phyloP scores from a whole-genome alignment of 2,329 filamentous ascomycete genomes.

The Saccharata proteae region DNA sequence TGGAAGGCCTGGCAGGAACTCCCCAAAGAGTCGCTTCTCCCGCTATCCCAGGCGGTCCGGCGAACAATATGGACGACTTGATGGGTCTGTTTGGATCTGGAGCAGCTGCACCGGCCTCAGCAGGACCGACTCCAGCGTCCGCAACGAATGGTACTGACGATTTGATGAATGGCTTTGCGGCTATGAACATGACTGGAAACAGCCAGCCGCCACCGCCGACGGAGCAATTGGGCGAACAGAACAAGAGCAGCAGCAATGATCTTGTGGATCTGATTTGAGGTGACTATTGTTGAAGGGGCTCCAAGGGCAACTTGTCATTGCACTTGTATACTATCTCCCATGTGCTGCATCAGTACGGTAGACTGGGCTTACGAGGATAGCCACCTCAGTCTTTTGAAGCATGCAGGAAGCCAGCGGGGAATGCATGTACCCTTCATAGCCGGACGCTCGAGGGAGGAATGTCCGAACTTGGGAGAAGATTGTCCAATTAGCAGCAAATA shows the following conservation, averaged over 20 bases:
- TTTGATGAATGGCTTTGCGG: conserved; percentile 72
- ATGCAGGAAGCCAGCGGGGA: too few relatives aligned
- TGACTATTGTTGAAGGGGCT: too few relatives aligned
- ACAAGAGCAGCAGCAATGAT: conserved; percentile 7
- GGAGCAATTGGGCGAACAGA: conserved; percentile 39
- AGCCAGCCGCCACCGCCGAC: conserved; percentile 53
- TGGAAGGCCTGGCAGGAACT: conserved; percentile 48
- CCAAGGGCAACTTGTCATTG: too few relatives aligned
- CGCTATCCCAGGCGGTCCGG: conserved; percentile 29
- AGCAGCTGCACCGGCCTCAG: conserved; percentile 22
- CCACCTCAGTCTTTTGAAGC: too few relatives aligned
- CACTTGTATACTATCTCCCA: too few relatives aligned
- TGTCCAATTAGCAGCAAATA: too few relatives aligned
- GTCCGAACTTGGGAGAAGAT: too few relatives aligned
- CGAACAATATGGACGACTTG: conserved; percentile 68
- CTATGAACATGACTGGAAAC: conserved; percentile 58
- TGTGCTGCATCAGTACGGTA: too few relatives aligned
- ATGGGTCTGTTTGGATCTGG: conserved; percentile 55
- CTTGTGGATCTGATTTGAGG: conserved; percentile 9
- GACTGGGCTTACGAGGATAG: too few relatives aligned
- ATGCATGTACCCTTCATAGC: too few relatives aligned
- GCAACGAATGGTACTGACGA: conserved; percentile 21
- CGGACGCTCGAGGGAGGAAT: too few relatives aligned
- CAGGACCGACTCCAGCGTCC: conserved; percentile 15
- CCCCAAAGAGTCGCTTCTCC: conserved; percentile 60